Percentiles rank a stretch among this genome's conserved stretches.
These are phyloP conservation scores for Aspergillus funiculosus DNA, from an alignment of 495 filamentous ascomycete species.

Conservation along the genomic window DNA sequence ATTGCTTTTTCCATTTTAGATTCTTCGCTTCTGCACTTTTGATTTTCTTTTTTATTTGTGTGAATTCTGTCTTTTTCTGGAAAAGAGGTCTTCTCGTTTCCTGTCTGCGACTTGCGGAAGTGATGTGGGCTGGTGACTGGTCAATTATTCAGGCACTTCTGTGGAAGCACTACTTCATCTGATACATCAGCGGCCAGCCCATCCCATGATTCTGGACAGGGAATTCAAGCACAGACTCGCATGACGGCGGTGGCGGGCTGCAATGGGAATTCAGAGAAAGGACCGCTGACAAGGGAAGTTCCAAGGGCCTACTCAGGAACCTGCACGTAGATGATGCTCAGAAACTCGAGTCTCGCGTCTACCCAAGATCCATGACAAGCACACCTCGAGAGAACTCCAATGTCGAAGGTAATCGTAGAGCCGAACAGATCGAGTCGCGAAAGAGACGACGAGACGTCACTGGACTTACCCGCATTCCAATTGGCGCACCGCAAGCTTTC, in stretches of 20 bases:
- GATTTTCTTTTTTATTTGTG: neutral
- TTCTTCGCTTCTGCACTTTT: neutral
- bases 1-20: slow-evolving; percentile 61
- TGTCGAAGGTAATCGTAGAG: too few relatives aligned
- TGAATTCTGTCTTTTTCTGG: too few relatives aligned
- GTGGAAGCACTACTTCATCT: slow-evolving; percentile 5
- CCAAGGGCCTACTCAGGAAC: too few relatives aligned
- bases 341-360: too few relatives aligned
- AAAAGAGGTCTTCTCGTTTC: neutral
- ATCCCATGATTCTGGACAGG: slow-evolving; percentile 1
- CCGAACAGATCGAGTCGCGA: neutral
- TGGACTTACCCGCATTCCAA: too few relatives aligned
- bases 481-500: too few relatives aligned
- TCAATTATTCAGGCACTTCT: slow-evolving; percentile 1
- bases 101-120: too few relatives aligned
- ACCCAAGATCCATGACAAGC: too few relatives aligned
- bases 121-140: too few relatives aligned
- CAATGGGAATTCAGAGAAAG: neutral
- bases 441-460: too few relatives aligned
- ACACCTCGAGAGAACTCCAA: too few relatives aligned
- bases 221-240: slow-evolving; percentile 15
- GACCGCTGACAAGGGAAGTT: neutral
- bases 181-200: slow-evolving; percentile 3
- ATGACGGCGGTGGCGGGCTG: slow-evolving; percentile 5
- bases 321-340: neutral